Evolutionary conservation across 805 yeast species (phyloP).

Genomic region (Starmerella vitae): DNA sequence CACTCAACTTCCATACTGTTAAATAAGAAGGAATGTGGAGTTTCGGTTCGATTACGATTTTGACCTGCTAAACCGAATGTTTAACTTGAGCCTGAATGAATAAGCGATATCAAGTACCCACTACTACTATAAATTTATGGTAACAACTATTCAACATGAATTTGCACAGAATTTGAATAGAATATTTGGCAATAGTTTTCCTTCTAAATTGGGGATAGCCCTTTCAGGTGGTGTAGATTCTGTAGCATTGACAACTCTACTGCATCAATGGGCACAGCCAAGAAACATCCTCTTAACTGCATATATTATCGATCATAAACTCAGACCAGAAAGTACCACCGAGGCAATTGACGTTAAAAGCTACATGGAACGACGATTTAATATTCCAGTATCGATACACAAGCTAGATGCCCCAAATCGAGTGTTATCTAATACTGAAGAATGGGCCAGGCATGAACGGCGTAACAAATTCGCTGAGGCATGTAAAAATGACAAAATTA

Average conservation of each 20-base stretch:
- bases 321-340: constrained; percentile 34
- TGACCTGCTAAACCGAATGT: no score
- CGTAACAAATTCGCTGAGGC: constrained; percentile 33
- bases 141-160: background rate
- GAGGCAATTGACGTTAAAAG: constrained; percentile 37
- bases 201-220: constrained; percentile 36
- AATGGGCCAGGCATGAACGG: constrained; percentile 44
- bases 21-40: no score
- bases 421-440: constrained; percentile 36
- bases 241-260: constrained; percentile 47
- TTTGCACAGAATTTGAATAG: constrained; percentile 2
- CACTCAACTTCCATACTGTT: constrained; percentile 54
- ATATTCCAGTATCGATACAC: constrained; percentile 27
- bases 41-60: no score
- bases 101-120: no score
- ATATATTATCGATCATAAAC: constrained; percentile 52
- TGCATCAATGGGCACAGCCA: constrained; percentile 29
- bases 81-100: no score
- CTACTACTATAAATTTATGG: no score
- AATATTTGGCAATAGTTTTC: constrained; percentile 12
- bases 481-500: constrained; percentile 30
- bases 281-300: constrained; percentile 32
- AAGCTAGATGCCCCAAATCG: constrained; percentile 22
- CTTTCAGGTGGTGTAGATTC: constrained; percentile 78
- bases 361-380: constrained; percentile 18